Evolutionary conservation across 139 green algal genomes (phyloP).

Genomic region (Desmodesmus armatus): DNA sequence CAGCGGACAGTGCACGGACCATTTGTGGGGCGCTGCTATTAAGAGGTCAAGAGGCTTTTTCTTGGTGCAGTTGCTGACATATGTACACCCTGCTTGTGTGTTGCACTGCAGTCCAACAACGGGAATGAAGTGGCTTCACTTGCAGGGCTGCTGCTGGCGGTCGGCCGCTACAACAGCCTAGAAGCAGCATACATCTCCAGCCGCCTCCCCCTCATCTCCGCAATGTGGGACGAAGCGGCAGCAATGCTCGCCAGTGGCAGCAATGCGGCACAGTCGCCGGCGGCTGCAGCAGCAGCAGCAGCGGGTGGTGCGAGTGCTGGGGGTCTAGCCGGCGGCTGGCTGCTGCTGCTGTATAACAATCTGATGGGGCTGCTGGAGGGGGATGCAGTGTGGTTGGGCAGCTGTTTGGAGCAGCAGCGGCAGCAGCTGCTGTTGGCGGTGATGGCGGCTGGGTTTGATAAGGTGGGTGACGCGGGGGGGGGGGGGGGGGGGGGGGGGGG

Average conservation of each 20-base stretch:
- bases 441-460: constrained; percentile 57
- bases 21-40: constrained; percentile 71
- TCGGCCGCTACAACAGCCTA: constrained; percentile 66
- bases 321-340: constrained; percentile 51
- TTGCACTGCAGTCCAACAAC: constrained; percentile 26
- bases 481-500: no score
- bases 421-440: constrained; percentile 66
- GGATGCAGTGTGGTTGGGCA: constrained; percentile 73
- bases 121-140: constrained; percentile 41
- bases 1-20: constrained; percentile 70
- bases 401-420: constrained; percentile 59
- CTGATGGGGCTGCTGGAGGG: constrained; percentile 59
- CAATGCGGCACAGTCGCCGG: background rate
- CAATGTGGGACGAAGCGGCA: constrained; percentile 56
- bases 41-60: background rate
- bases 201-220: constrained; percentile 57
- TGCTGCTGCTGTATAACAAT: constrained; percentile 78
- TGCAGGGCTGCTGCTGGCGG: constrained; percentile 66
- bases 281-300: background rate
- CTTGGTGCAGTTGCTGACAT: background rate
- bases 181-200: constrained; percentile 73
- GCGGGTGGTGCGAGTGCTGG: background rate
- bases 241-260: constrained; percentile 18
- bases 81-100: no score
- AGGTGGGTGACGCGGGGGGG: constrained; percentile 47